These are phyloP conservation scores for Daldinia childiae DNA, from an alignment of 495 filamentous ascomycete genomes.

Conservation along the genomic window DNA sequence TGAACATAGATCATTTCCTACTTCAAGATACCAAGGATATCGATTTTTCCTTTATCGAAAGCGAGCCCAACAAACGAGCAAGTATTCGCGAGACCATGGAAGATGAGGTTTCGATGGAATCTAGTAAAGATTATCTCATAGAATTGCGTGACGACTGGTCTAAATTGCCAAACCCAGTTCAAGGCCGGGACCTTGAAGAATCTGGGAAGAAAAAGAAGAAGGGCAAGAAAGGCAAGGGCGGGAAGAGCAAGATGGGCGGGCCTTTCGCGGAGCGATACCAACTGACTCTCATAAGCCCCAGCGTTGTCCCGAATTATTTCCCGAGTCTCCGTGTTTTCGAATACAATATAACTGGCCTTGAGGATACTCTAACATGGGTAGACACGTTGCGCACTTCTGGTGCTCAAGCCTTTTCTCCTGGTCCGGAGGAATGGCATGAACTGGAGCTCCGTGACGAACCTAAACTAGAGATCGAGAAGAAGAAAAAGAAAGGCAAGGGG, in stretches of 20 bases:
- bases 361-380: slow-evolving; percentile 59
- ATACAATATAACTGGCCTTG: slow-evolving; percentile 90
- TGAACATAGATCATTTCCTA: slow-evolving; percentile 99
- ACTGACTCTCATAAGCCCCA: slow-evolving; percentile 79
- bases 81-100: slow-evolving; percentile 52
- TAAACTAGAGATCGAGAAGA: slow-evolving; percentile 46
- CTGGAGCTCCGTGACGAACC: slow-evolving; percentile 37
- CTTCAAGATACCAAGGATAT: slow-evolving; percentile 86
- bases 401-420: neutral
- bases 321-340: slow-evolving; percentile 86
- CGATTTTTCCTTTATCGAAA: slow-evolving; percentile 61
- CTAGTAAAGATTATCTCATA: slow-evolving; percentile 78
- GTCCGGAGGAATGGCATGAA: slow-evolving; percentile 26
- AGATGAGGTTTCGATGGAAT: slow-evolving; percentile 67
- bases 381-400: slow-evolving; percentile 37
- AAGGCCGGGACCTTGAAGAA: slow-evolving; percentile 45
- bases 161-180: slow-evolving; percentile 69
- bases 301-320: slow-evolving; percentile 92
- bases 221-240: slow-evolving; percentile 51
- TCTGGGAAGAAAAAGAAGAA: slow-evolving; percentile 49
- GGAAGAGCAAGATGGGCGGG: slow-evolving; percentile 71
- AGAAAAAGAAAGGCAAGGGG: slow-evolving; percentile 63
- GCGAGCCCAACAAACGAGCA: slow-evolving; percentile 48
- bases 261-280: slow-evolving; percentile 86
- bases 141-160: slow-evolving; percentile 83